Base-by-base conservation (phyloP, 148 eudicot genomes). In the Fagopyrum tataricum region DNA sequence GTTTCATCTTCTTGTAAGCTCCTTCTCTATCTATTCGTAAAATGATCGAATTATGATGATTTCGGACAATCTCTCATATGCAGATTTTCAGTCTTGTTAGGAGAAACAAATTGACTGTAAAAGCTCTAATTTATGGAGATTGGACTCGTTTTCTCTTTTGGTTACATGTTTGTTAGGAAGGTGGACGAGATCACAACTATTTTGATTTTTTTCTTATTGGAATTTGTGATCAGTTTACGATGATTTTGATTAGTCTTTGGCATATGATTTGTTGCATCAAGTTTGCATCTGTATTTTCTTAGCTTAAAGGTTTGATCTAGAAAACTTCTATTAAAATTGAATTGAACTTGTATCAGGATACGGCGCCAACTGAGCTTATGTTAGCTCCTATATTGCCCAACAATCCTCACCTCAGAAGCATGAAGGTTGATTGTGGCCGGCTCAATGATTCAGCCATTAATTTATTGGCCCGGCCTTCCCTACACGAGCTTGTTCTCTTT, bases 391-490 rank as follows among this genome's bases (percentile, higher is more conserved):
- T 93, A 69, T 74, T 91, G 73, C 93, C 90, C 15, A 82, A 77
- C 69, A 93, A 91, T 76, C 87, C 88, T 75, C 76, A 81, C 77
- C 79, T 93, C 48, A 78, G 70, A 48, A 91, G 85, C 89, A 76
- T 93, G 74, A 86, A 87, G 85, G 69, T 91, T 23, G 92, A 93
- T 74, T 93, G 97, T 73, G 76, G 84, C 71, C 90, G 95, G 44
- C 92, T 93, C 49, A 87, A 87, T 52, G 98, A 93, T 75, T 79
- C 86, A 2, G 88, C 92, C 17, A 82, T 93, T 44, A 76, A 81
- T 73, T 77, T 67, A 24, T 86, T 93, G 74, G 81, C 87, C n/a
- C 86, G 81, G 0, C 91, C 96, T 48, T 86, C 95, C 44, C 82
- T 89, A 82, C 87, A 75, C 1, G 91, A 91, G 67, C 82, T 91